Evolutionary conservation across 352 stramenopile genomes (phyloP).

Genomic region (Pythium scleroteichum): DNA sequence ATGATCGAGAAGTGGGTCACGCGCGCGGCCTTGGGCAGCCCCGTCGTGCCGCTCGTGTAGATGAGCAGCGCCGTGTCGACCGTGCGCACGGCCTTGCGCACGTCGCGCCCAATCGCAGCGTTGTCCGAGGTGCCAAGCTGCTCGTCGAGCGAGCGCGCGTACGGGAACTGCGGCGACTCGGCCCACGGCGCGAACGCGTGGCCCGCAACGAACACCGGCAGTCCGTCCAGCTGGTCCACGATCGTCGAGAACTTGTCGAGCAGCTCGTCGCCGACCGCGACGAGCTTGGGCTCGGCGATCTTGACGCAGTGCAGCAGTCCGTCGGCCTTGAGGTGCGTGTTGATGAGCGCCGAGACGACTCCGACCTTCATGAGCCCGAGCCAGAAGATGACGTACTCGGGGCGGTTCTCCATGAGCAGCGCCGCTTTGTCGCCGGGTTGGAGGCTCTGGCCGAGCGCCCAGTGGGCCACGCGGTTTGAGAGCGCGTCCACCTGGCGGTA

Average conservation of each 20-base stretch:
- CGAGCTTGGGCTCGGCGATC: conserved; percentile 53
- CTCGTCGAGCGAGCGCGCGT: conserved; percentile 51
- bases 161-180: conserved; percentile 21
- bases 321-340: conserved; percentile 70
- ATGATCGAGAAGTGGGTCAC: conserved; percentile 80
- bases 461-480: conserved; percentile 77
- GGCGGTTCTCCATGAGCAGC: conserved; percentile 86
- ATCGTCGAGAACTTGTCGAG: conserved; percentile 46
- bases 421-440: conserved; percentile 64
- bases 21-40: conserved; percentile 72
- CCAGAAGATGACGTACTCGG: conserved; percentile 83
- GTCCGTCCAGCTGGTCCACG: conserved; percentile 34
- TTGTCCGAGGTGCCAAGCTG: conserved; percentile 26
- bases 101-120: conserved; percentile 27
- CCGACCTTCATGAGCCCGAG: conserved; percentile 83
- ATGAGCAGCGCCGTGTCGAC: conserved; percentile 74
- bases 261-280: conserved; percentile 64
- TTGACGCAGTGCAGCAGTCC: conserved; percentile 74
- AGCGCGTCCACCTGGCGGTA: conserved; percentile 61
- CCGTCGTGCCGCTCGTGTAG: conserved; percentile 87
- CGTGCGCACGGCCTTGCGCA: conserved; percentile 31
- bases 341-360: conserved; percentile 84
- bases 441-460: conserved; percentile 54
- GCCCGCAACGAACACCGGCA: conserved; percentile 52
- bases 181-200: conserved; percentile 37